Conservation (phyloP, 2,329 filamentous ascomycete species). For the Colletotrichum tamarilloi region DNA sequence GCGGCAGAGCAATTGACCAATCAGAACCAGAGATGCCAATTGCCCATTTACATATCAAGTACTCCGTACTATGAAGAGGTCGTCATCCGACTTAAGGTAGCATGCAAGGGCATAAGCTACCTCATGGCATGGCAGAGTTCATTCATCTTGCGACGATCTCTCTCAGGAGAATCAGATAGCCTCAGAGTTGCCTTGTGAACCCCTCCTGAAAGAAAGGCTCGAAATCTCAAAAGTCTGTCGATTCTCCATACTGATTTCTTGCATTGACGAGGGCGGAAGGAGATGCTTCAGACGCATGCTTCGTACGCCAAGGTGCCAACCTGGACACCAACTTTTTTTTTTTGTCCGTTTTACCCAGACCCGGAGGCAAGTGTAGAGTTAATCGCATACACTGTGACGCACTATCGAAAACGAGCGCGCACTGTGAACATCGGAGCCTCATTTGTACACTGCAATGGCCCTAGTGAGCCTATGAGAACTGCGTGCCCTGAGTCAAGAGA, state of each 20-base stretch:
- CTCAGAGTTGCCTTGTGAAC: constrained; percentile 8
- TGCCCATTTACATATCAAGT: neutral
- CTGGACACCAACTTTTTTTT: constrained; percentile 13
- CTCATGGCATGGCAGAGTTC: neutral
- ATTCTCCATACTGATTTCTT: neutral
- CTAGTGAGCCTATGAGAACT: neutral
- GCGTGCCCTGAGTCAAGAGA: constrained; percentile 16
- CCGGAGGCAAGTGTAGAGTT: constrained; percentile 24
- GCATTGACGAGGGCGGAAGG: constrained; percentile 9
- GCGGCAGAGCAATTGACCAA: constrained; percentile 31
- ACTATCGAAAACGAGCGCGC: neutral
- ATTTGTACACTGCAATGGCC: neutral
- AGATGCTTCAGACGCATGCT: neutral
- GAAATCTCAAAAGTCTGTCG: neutral
- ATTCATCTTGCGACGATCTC: constrained; percentile 14
- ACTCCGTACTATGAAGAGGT: neutral
- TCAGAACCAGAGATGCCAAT: neutral
- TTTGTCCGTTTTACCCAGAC: constrained; percentile 1
- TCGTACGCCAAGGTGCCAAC: constrained; percentile 18
- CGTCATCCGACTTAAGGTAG: neutral
- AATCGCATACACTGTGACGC: constrained; percentile 24
- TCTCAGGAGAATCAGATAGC: neutral
- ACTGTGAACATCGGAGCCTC: constrained; percentile 12
- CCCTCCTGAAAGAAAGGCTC: neutral
- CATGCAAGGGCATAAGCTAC: neutral